Percentiles rank a stretch among this genome's conserved stretches.
phyloP scores from a whole-genome alignment of 2,329 filamentous ascomycete genomes.

The Stemphylium vesicarium region DNA sequence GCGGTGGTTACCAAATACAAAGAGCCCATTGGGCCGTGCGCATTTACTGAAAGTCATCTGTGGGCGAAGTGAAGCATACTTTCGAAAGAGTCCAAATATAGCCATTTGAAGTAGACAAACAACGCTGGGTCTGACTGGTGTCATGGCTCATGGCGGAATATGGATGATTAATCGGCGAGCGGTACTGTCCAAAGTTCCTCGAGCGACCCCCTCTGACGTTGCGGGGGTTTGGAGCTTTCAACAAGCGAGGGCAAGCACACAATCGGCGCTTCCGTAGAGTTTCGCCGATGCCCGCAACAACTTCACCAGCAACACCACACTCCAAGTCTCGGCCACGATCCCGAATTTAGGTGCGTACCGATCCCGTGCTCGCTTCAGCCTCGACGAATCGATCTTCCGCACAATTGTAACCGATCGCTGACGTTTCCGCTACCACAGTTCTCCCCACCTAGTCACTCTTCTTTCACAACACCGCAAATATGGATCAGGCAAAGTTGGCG shows the following conservation, averaged over 20 bases:
- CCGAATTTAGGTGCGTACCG: conserved; percentile 35
- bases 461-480: conserved; percentile 47
- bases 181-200: neutral
- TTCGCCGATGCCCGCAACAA: conserved; percentile 33
- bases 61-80: too few relatives aligned
- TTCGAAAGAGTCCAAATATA: neutral
- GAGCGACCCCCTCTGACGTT: conserved; percentile 16
- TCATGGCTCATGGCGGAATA: too few relatives aligned
- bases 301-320: conserved; percentile 34
- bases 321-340: conserved; percentile 34
- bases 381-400: neutral
- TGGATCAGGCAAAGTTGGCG: conserved; percentile 55
- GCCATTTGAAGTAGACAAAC: too few relatives aligned
- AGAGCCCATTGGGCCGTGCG: neutral
- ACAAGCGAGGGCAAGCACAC: conserved; percentile 35
- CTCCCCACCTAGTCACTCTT: conserved; percentile 26
- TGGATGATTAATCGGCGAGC: too few relatives aligned
- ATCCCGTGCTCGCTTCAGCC: conserved; percentile 13
- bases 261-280: conserved; percentile 32
- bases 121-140: too few relatives aligned
- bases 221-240: conserved; percentile 19
- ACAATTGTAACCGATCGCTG: conserved; percentile 18
- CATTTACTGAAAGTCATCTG: neutral
- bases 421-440: conserved; percentile 25
- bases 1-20: neutral